A percentile compares a stretch with the other conserved stretches of the same genome.
phyloP scores from a whole-genome alignment of 2,329 filamentous ascomycete species.

The Colletotrichum sp. region DNA sequence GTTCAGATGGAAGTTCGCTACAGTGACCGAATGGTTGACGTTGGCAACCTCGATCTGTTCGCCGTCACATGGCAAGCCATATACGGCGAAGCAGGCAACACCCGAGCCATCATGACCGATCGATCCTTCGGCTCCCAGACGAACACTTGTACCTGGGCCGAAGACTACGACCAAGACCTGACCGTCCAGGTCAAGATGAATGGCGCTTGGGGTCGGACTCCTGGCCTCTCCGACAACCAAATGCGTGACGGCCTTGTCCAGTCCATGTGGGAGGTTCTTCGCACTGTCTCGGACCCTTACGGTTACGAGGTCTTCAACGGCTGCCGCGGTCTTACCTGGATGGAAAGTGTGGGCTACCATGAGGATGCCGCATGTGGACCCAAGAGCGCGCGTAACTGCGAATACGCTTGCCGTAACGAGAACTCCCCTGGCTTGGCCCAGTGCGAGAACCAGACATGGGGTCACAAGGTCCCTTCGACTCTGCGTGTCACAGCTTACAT shows the following conservation, averaged over 20 bases:
- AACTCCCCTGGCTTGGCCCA: constrained; percentile 11
- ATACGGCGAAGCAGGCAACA: constrained; percentile 20
- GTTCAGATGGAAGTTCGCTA: constrained; percentile 23
- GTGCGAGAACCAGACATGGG: constrained; percentile 18
- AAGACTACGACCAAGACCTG: constrained; percentile 11
- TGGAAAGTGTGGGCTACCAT: constrained; percentile 9
- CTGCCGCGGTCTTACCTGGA: constrained; percentile 19
- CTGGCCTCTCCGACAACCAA: constrained; percentile 10
- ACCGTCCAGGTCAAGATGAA: constrained; percentile 17
- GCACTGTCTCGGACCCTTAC: not conserved
- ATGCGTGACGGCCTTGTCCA: constrained; percentile 22
- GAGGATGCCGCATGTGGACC: constrained; percentile 5
- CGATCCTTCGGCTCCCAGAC: not conserved
- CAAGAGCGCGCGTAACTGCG: not conserved
- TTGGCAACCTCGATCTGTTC: constrained; percentile 22
- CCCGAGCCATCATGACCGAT: constrained; percentile 17
- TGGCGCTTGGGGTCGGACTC: constrained; percentile 20
- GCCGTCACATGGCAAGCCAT: constrained; percentile 18
- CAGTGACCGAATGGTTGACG: constrained; percentile 21
- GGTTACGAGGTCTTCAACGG: constrained; percentile 19
- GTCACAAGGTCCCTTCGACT: constrained; percentile 19
- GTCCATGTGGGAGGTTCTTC: constrained; percentile 19
- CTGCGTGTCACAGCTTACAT: constrained; percentile 21
- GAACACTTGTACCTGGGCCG: constrained; percentile 14
- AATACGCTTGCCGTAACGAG: constrained; percentile 9